phyloP scores from a whole-genome alignment of 2,329 filamentous ascomycete species.

The Fusarium denticulatum region DNA sequence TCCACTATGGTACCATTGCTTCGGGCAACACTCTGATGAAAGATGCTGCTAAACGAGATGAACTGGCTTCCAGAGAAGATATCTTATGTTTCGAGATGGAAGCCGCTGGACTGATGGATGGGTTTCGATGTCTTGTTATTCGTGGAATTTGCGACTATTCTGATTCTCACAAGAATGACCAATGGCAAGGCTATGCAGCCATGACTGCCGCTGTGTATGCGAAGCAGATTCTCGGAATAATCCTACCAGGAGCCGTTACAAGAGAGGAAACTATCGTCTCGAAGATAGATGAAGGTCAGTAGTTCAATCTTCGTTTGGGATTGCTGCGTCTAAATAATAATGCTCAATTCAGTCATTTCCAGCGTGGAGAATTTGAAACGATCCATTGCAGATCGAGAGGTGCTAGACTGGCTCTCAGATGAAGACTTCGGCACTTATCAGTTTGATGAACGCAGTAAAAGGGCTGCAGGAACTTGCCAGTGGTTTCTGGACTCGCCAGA shows the following conservation, averaged over 20 bases:
- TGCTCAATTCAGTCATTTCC: not conserved
- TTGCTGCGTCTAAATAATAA: too few relatives aligned
- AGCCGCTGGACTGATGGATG: not conserved
- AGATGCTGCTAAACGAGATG: fast-evolving
- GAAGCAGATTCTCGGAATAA: fast-evolving
- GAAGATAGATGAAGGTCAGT: fast-evolving
- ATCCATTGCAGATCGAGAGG: not conserved
- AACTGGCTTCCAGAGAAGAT: not conserved
- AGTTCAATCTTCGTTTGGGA: too few relatives aligned
- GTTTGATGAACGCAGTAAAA: not conserved
- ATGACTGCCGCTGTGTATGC: not conserved
- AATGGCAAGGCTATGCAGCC: not conserved
- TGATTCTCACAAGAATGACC: not conserved
- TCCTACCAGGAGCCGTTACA: fast-evolving
- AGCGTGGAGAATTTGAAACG: fast-evolving
- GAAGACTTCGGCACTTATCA: fast-evolving
- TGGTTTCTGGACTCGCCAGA: not conserved
- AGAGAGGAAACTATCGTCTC: fast-evolving
- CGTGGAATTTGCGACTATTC: not conserved
- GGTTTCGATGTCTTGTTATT: not conserved
- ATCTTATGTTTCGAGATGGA: not conserved
- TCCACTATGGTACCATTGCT: not conserved
- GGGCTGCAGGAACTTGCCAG: fast-evolving
- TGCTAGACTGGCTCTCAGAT: fast-evolving
- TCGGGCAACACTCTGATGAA: not conserved